Conservation (phyloP, 352 stramenopile species). For the Phytophthora aleatoria region DNA sequence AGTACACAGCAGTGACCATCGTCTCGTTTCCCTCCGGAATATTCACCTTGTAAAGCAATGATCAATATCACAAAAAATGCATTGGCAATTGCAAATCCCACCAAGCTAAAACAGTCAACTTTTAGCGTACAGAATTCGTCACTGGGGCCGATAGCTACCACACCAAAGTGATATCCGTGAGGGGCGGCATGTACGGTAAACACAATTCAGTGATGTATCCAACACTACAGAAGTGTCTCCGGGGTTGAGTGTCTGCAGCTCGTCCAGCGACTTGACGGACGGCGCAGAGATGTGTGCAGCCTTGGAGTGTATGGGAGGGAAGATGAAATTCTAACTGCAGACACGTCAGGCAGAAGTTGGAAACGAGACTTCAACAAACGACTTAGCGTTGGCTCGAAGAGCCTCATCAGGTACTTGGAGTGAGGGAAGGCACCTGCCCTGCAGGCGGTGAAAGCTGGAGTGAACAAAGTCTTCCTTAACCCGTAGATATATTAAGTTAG, state of each 20-base stretch:
- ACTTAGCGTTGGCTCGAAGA: too few relatives aligned
- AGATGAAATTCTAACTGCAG: too few relatives aligned
- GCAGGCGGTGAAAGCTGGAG: too few relatives aligned
- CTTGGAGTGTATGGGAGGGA: too few relatives aligned
- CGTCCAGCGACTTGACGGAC: constrained; percentile 16
- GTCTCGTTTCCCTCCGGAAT: constrained; percentile 47
- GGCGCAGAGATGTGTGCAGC: not conserved
- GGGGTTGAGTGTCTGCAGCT: constrained; percentile 45
- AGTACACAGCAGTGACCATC: constrained; percentile 54
- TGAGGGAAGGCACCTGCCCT: too few relatives aligned
- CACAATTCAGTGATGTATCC: too few relatives aligned
- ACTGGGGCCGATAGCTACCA: constrained; percentile 59
- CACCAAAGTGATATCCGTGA: constrained; percentile 65
- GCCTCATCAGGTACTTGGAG: too few relatives aligned
- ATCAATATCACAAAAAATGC: not conserved
- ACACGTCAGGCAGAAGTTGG: too few relatives aligned
- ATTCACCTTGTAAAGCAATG: constrained; percentile 48
- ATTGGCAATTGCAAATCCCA: constrained; percentile 8
- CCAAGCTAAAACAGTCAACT: not conserved
- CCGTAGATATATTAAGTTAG: too few relatives aligned
- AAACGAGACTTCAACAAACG: too few relatives aligned
- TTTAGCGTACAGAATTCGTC: constrained; percentile 34
- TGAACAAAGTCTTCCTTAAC: too few relatives aligned
- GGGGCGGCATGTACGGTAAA: constrained; percentile 44
- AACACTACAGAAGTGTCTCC: constrained; percentile 45